phyloP scores from a whole-genome alignment of 2,329 filamentous ascomycete species.

The Aureobasidium sp. region DNA sequence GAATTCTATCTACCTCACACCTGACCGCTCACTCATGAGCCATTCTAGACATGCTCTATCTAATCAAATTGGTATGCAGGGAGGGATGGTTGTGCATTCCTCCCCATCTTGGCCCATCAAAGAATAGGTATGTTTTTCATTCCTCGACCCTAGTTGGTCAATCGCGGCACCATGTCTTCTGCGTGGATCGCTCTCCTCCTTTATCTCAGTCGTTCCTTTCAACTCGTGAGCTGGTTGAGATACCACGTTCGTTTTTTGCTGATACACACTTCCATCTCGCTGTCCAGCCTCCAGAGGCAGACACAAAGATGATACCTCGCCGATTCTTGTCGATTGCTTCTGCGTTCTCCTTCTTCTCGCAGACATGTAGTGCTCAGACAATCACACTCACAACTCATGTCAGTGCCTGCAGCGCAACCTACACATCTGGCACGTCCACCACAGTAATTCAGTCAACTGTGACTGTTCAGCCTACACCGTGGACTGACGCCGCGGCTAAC shows the following conservation, averaged over 20 bases:
- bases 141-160: neutral
- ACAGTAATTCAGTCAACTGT: conserved; percentile 26
- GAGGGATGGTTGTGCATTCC: conserved; percentile 5
- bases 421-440: conserved; percentile 11
- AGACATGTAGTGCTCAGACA: conserved; percentile 10
- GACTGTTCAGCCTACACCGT: conserved; percentile 24
- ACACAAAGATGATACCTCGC: conserved; percentile 3
- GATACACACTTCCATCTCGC: neutral
- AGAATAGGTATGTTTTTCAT: conserved; percentile 14
- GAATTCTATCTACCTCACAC: neutral
- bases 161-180: neutral
- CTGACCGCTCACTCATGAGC: neutral
- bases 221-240: neutral
- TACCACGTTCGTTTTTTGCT: conserved; percentile 2
- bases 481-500: conserved; percentile 25
- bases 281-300: neutral
- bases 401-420: conserved; percentile 15
- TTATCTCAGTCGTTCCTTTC: conserved; percentile 8
- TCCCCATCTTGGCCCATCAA: conserved; percentile 7
- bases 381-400: conserved; percentile 18
- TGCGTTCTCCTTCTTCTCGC: conserved; percentile 8
- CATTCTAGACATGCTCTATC: neutral
- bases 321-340: neutral
- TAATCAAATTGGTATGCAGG: neutral
- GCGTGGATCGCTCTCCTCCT: conserved; percentile 1